Base-by-base conservation (phyloP, 192 early-diverging fungal species). In the Funneliformis geosporum region DNA sequence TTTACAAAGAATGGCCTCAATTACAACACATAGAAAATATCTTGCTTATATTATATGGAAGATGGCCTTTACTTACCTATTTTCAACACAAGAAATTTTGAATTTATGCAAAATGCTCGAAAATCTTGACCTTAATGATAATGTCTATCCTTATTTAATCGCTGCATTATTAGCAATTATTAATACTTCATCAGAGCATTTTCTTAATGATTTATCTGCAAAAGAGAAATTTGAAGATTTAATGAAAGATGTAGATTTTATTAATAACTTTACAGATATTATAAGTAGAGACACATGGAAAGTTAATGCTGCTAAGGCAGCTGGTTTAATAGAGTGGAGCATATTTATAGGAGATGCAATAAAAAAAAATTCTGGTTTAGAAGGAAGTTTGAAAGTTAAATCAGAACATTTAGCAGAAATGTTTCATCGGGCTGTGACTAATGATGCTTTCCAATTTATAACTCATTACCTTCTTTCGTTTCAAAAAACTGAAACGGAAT, bases 391-490 rank as follows among this genome's bases (percentile, higher is more conserved):
- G 46, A 83, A 86, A 1, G n/a, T 84, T 25, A 77, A 83, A 23
- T 79, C 85, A 60, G 83, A 83, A 4, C 82, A 83, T 16, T 78
- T 90, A 14, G 84, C 87, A 60, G 73, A 73, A 59, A 84, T 90
- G 25, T 86, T 87, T 11, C 85, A 93, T 79, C 84, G 82, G 12
- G 89, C 89, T 0, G 85, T 90, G 18, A 80, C 81, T 33, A 82
- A 85, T 66, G 83, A 88, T 66, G 89, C 88, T 1, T 92, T 92
- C 43, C 88, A 87, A 44, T 92, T 93, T 81, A 89, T 90, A 25
- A 87, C 86, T 28, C 85, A 89, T 79, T 92, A 92, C 77, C 80
- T 92, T 11, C 84, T 94, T 23, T 86, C 85, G 16, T 89, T 88
- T 76, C 79, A 80, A 75, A 75, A 73, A 64, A 75, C 75, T 8